These are phyloP conservation scores for Podospora tetraspora DNA, from an alignment of 495 filamentous ascomycete species.

Conservation along the genomic window DNA sequence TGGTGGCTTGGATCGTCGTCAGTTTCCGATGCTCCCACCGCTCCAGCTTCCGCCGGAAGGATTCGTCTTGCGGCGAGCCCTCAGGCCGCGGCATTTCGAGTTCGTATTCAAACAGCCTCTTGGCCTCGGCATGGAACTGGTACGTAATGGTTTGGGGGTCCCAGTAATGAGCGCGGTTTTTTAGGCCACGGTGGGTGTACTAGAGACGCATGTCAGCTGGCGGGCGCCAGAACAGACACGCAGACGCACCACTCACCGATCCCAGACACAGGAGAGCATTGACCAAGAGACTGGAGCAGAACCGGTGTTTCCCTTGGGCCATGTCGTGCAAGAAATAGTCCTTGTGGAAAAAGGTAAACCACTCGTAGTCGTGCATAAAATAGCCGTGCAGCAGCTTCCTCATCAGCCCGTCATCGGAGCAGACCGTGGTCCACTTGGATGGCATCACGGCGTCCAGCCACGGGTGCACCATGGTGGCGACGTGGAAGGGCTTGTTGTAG, in stretches of 20 bases:
- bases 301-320: constrained; percentile 24
- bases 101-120: constrained; percentile 35
- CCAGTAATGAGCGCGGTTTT: constrained; percentile 33
- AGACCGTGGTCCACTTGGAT: constrained; percentile 36
- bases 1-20: constrained; percentile 33
- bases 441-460: constrained; percentile 27
- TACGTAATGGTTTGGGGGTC: constrained; percentile 34
- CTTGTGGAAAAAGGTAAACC: constrained; percentile 34
- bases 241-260: constrained; percentile 30
- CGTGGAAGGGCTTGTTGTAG: constrained; percentile 35
- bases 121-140: constrained; percentile 38
- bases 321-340: constrained; percentile 37
- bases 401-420: constrained; percentile 30
- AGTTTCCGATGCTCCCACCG: constrained; percentile 27
- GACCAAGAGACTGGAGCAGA: constrained; percentile 36
- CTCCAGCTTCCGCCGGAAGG: constrained; percentile 15
- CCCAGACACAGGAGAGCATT: constrained; percentile 34
- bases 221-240: neutral
- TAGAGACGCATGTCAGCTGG: constrained; percentile 7
- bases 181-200: constrained; percentile 30
- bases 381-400: constrained; percentile 33
- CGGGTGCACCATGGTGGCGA: constrained; percentile 30
- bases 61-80: constrained; percentile 14
- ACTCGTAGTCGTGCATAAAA: constrained; percentile 36
- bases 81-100: constrained; percentile 15